These are phyloP conservation scores for Planoprotostelium fungivorum DNA, from an alignment of 78 protist species.

Conservation along the genomic window DNA sequence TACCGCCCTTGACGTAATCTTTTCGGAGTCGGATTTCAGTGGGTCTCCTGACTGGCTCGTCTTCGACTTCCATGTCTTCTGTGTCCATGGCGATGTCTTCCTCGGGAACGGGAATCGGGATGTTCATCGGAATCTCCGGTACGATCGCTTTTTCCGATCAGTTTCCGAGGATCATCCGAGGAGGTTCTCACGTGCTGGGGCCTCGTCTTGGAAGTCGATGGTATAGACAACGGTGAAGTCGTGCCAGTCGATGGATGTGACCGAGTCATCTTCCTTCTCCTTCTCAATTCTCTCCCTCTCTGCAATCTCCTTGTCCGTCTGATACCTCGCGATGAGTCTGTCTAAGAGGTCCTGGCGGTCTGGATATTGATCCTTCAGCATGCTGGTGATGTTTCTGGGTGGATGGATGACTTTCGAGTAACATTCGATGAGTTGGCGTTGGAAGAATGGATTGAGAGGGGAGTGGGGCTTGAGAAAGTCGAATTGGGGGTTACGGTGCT, in stretches of 20 bases:
- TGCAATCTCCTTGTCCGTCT: conserved; percentile 33
- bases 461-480: conserved; percentile 58
- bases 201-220: conserved; percentile 67
- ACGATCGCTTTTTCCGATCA: conserved; percentile 43
- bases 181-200: too few species aligned
- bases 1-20: not conserved
- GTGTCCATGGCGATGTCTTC: conserved; percentile 26
- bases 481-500: conserved; percentile 61
- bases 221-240: conserved; percentile 86
- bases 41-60: not conserved
- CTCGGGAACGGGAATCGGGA: not conserved
- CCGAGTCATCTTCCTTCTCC: conserved; percentile 3
- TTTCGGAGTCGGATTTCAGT: not conserved
- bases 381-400: conserved; percentile 23
- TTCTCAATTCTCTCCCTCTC: conserved; percentile 58
- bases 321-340: conserved; percentile 41
- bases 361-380: conserved; percentile 4
- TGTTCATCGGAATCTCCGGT: conserved; percentile 5
- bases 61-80: conserved; percentile 14
- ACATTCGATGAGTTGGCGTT: conserved; percentile 22
- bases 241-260: conserved; percentile 80
- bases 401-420: conserved; percentile 44
- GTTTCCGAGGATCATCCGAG: too few species aligned
- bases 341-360: conserved; percentile 28
- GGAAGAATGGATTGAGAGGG: not conserved